Percentiles rank a stretch among this genome's conserved stretches.
phyloP scores from a whole-genome alignment of 352 stramenopile genomes.

The Pythium periplocum region DNA sequence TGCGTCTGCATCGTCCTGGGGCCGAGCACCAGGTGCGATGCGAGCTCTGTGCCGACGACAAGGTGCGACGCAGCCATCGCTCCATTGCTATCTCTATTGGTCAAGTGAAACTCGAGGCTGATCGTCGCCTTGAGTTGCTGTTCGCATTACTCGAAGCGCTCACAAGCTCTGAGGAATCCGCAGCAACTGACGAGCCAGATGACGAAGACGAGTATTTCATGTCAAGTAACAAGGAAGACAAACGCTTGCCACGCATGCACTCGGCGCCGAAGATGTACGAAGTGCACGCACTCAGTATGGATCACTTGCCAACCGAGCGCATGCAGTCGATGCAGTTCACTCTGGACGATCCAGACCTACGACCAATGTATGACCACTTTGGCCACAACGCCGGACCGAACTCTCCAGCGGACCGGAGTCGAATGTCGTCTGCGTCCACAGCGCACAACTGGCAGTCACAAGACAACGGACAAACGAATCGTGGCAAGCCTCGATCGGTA shows the following conservation, averaged over 20 bases:
- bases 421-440: slow-evolving; percentile 69
- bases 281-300: slow-evolving; percentile 15
- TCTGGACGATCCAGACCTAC: slow-evolving; percentile 54
- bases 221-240: background rate
- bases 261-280: slow-evolving; percentile 18
- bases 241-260: background rate
- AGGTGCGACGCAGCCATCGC: slow-evolving; percentile 49
- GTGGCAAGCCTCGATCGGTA: slow-evolving; percentile 32
- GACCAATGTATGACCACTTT: slow-evolving; percentile 69
- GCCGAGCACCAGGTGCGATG: slow-evolving; percentile 38
- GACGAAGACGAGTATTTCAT: slow-evolving; percentile 4
- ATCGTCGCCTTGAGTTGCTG: slow-evolving; percentile 72
- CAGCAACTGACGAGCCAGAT: slow-evolving; percentile 18
- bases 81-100: slow-evolving; percentile 60
- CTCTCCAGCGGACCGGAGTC: slow-evolving; percentile 57
- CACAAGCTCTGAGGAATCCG: slow-evolving; percentile 27
- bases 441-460: slow-evolving; percentile 26
- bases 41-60: slow-evolving; percentile 61
- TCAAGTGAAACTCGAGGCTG: slow-evolving; percentile 83
- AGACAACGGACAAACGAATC: slow-evolving; percentile 23
- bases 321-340: slow-evolving; percentile 63
- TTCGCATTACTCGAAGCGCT: slow-evolving; percentile 79
- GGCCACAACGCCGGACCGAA: slow-evolving; percentile 16
- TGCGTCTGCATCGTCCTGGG: slow-evolving; percentile 46
- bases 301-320: slow-evolving; percentile 42